These are phyloP conservation scores for Afroboletus lepidellus DNA, from an alignment of 1,284 basidiomycete genomes.

Conservation along the genomic window DNA sequence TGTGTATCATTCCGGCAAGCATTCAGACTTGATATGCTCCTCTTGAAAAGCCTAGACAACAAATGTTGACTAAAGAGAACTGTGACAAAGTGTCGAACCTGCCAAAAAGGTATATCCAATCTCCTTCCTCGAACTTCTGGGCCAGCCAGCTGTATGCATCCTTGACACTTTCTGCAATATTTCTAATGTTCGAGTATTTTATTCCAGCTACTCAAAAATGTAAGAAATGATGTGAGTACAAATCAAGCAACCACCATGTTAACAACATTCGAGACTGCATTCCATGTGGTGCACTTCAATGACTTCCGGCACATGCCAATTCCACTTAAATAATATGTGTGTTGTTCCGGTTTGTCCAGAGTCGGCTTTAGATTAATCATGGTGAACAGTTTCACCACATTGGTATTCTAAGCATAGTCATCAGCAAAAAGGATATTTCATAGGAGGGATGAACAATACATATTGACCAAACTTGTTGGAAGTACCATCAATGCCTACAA, in stretches of 20 bases:
- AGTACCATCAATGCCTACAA: conserved; percentile 38
- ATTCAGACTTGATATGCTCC: conserved; percentile 37
- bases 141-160: conserved; percentile 8
- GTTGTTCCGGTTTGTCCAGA: conserved; percentile 27
- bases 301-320: conserved; percentile 39
- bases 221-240: no score
- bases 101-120: conserved; percentile 11
- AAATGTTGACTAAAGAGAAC: not conserved
- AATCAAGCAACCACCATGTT: conserved; percentile 24
- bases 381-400: conserved; percentile 23
- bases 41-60: conserved; percentile 3
- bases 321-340: conserved; percentile 43
- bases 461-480: conserved; percentile 36
- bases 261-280: conserved; percentile 16
- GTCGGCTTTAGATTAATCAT: no score
- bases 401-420: conserved; percentile 2
- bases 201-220: no score
- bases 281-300: conserved; percentile 18
- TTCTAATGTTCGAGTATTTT: no score
- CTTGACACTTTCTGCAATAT: conserved; percentile 7
- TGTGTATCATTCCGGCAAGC: conserved; percentile 18
- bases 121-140: conserved; percentile 7
- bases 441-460: conserved; percentile 5
- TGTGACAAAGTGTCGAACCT: no score
- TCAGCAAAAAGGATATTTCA: no score